Evolutionary conservation across 169 alveolate species (phyloP), one percentile per base, ranked within the genome.

Genomic region (Cryptosporidium tyzzeri): DNA sequence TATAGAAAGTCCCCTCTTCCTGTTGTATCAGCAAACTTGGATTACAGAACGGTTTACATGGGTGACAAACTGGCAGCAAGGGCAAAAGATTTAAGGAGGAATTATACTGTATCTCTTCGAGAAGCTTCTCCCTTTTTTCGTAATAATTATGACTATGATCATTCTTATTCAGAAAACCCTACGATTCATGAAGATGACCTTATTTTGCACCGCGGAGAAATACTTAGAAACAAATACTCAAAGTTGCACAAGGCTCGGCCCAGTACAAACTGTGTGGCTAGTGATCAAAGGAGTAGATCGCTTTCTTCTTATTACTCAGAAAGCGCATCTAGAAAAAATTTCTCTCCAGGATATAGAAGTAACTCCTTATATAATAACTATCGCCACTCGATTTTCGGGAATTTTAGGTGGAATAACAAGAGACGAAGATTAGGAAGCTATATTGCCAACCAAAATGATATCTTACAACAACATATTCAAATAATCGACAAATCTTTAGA

Each of bases 1-100:
- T 62, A 62, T 62, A 62, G 50, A 44, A 80, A 80, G 65, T 80
- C 89, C 41, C 89, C 89, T 12, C 75, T 80, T 31, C 89, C 89
- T 18, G 48, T 80, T 41, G 89, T 80, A 39, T 14, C 75, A 29
- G 89, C 89, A 62, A 80, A 80, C 26, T 44, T 65, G 21, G 89
- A 80, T 23, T 59, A 80, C n/a, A 80, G 89, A 29, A 62, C 89
- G 0, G 65, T 48, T 29, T 80, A 80, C 62, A 80, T 80, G 89
- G 89, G 89, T 0, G 74, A 80, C 14, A 80, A 65, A 39, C 44
- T 80, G 26, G 89, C 89, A 16, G 26, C 45, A 9, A 61, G 89
- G 23, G 89, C 89, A 4, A 80, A 29, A 12, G 89, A 80, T 16
- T 44, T 59, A 18, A 37, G 75, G 41, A 65, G 62, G 23, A 45